A percentile compares a stretch with the other conserved stretches of the same genome.
phyloP scores from a whole-genome alignment of 192 early-diverging fungal genomes.

The Podila verticillata region DNA sequence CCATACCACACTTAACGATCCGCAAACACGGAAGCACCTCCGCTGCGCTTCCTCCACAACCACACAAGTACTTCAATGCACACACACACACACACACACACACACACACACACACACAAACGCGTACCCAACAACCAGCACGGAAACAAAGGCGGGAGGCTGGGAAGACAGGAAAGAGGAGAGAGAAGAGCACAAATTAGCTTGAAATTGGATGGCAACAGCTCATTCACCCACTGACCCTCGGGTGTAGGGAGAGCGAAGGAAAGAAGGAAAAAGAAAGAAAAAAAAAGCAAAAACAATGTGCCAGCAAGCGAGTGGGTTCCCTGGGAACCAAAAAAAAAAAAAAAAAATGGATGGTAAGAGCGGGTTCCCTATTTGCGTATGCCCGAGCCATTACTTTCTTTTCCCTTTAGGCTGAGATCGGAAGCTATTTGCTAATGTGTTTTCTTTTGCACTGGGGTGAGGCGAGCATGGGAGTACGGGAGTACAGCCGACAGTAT shows the following conservation, averaged over 20 bases:
- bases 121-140: neutral
- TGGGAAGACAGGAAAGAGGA: conserved; percentile 1
- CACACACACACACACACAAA: neutral
- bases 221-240: neutral
- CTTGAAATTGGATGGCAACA: conserved; percentile 1
- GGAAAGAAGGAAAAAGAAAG: neutral
- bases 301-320: neutral
- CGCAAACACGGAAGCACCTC: neutral
- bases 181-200: neutral
- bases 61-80: neutral
- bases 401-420: no score
- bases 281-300: neutral
- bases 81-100: neutral
- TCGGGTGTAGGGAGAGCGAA: neutral
- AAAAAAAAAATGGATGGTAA: neutral
- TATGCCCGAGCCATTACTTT: no score
- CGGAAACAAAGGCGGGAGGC: neutral
- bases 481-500: no score
- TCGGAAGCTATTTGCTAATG: no score
- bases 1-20: neutral
- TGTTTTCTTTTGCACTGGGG: no score
- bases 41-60: neutral
- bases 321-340: no score
- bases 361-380: neutral
- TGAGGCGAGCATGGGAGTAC: no score